Base-by-base conservation (phyloP, 768 basidiomycete species). In the Tremella yokohamensis region DNA sequence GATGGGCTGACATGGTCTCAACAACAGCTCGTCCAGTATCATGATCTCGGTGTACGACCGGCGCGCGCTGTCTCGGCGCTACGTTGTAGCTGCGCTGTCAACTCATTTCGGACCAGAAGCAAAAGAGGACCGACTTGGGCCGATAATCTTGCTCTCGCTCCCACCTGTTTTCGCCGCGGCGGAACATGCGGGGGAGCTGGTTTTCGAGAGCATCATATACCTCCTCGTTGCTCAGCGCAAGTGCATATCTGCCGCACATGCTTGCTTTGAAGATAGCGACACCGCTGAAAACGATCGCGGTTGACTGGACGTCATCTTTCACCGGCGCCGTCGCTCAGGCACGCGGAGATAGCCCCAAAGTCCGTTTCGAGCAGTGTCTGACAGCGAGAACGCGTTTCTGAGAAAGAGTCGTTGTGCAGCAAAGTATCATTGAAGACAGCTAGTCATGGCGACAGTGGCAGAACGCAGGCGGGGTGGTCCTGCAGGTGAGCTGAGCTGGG, bases 1-100 rank as follows among this genome's bases (percentile, higher is more conserved):
- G 19, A 25, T 16, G 40, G 24, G 49, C 64, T 62, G 82, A 85
- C 89, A 90, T 90, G 0, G 87, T 86, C 37, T 89, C 87, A 61
- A 93, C 73, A 20, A 87, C 78, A 18, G 85, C 76, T 12, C 74
- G 26, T n/a, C 53, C 49, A 24, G 71, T 50, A 73, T 79, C 64
- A 7, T 57, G 66, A 39, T 80, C 78, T 15, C 84, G 82, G 25
- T 80, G 78, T 29, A 93, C 79, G 37, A 93, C 87, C 19, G 90
- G 88, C 0, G 85, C 87, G 50, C 86, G 80, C 0, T 87, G 83
- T 45, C 85, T 86, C 0, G 91, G 91, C 0, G 90, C 89, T 59
- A 92, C 83, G 72, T 93, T 93, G 72, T 89, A 88, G 54, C 89
- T 77, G 40, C n/a, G 22, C 6, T 9, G 39, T 47, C 19, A 47